These are phyloP conservation scores for Kuraishia hungarica DNA, from an alignment of 805 yeast species.

Conservation along the genomic window DNA sequence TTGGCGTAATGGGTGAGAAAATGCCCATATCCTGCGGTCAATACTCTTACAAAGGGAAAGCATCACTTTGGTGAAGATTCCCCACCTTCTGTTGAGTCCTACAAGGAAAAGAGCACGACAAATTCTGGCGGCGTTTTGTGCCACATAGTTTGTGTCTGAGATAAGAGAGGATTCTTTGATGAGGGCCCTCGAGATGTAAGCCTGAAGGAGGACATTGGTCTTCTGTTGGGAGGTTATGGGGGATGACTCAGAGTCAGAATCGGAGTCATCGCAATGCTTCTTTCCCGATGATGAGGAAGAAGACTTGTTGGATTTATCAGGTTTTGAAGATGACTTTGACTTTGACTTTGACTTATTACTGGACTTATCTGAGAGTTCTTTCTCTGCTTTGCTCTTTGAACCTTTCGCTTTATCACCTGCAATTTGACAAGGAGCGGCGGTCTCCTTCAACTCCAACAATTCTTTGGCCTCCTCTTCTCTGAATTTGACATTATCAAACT, in stretches of 20 bases:
- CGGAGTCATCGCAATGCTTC: not conserved
- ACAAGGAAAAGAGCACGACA: constrained; percentile 84
- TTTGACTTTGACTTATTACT: too few relatives aligned
- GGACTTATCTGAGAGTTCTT: not conserved
- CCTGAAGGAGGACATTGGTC: constrained; percentile 79
- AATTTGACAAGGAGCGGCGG: constrained; percentile 68
- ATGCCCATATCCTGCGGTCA: constrained; percentile 81
- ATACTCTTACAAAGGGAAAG: constrained; percentile 80
- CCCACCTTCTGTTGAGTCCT: constrained; percentile 90
- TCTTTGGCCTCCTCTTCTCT: constrained; percentile 85
- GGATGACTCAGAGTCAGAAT: not conserved
- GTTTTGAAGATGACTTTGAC: too few relatives aligned
- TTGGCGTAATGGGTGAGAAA: constrained; percentile 83
- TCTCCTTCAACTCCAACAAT: constrained; percentile 50
- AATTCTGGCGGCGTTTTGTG: constrained; percentile 91
- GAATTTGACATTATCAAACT: constrained; percentile 82
- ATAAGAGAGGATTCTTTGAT: constrained; percentile 73
- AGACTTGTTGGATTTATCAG: too few relatives aligned
- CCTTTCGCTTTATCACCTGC: constrained; percentile 62
- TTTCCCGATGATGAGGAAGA: too few relatives aligned
- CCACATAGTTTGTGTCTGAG: constrained; percentile 88
- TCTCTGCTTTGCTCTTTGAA: not conserved
- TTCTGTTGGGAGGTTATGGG: constrained; percentile 54
- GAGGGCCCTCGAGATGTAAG: constrained; percentile 69
- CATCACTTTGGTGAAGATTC: constrained; percentile 64